These are phyloP conservation scores for Volvox carteri DNA, from an alignment of 163 green algal genomes.

Conservation along the genomic window DNA sequence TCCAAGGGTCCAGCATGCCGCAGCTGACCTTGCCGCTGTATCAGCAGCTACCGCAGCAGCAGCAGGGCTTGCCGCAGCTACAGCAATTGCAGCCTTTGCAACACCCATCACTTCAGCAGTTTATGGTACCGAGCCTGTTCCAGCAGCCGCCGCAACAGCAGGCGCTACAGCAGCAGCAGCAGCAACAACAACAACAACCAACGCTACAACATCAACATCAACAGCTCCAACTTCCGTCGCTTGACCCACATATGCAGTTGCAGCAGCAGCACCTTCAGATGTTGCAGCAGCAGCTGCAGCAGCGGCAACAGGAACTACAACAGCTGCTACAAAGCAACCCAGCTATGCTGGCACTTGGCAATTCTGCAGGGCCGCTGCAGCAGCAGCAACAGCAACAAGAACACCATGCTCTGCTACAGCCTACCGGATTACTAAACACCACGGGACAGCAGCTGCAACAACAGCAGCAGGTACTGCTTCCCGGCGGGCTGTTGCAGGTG, in stretches of 20 bases:
- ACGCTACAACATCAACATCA: not conserved
- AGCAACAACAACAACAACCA: not conserved
- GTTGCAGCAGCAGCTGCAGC: slow-evolving; percentile 20
- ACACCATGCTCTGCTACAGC: too few relatives aligned
- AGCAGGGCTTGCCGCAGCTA: not conserved
- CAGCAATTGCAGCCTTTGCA: too few relatives aligned
- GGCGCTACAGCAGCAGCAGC: slow-evolving; percentile 11
- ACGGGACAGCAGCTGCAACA: too few relatives aligned
- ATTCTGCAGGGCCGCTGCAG: not conserved
- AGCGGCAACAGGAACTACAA: slow-evolving; percentile 19
- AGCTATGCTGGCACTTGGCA: not conserved
- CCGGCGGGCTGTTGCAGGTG: not conserved
- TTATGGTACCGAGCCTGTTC: not conserved
- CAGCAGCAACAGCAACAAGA: slow-evolving; percentile 23
- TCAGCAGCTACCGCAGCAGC: not conserved
- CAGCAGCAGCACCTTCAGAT: slow-evolving; percentile 2
- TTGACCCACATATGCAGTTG: not conserved
- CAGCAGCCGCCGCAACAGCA: not conserved
- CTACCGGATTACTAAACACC: not conserved
- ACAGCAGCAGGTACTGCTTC: not conserved
- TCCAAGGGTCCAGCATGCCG: not conserved
- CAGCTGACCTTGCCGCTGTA: not conserved
- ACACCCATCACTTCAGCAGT: not conserved
- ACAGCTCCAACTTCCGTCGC: not conserved
- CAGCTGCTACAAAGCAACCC: not conserved